Evolutionary conservation across 345 rosid species (phyloP), one percentile per base, ranked within the genome.

Genomic region (Populus nigra): DNA sequence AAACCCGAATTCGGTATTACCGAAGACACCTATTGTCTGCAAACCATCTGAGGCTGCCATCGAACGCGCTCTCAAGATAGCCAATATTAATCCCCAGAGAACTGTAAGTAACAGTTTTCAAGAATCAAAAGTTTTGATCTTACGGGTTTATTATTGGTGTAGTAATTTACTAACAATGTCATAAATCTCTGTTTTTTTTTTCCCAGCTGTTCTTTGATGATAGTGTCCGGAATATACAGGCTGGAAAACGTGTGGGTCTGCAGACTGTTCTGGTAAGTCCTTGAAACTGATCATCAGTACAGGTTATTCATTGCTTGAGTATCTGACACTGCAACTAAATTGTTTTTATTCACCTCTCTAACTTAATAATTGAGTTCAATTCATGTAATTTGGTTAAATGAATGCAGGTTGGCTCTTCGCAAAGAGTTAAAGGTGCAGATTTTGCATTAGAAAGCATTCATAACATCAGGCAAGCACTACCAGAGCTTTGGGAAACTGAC

Each of bases 191-290:
- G 17, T 1, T 39, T 7, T 16, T 72, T n/a, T 67, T 20, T 73
- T 3, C 17, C 18, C 94, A 93, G 98, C 73, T 93, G 80, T 91
- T 93, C 86, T 91, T 93, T 7, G 96, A 93, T 18, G 98, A 93
- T 69, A 93, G 98, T 65, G 91, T 90, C 65, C 87, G 96, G 20
- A 93, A 91, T 89, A 90, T 87, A 35, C 92, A 88, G 70, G 88
- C 98, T 31, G 98, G 96, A 36, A 93, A 93, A 77, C 89, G 89
- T 33, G 81, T 91, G 8, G 93, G 94, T 9, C 93, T 91, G 17
- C 41, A 84, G 72, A 93, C 96, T 1, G 94, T 91, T 45, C 85
- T 83, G 94, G 97, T 93, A 82, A 82, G 94, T 76, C 53, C 50
- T 47, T 13, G 50, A 47, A n/a, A 39, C 33, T 63, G 13, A n/a